Evolutionary conservation across 306 rosid genomes (phyloP), one percentile per base, ranked within the genome.

Genomic region (Cucurbita moschata): DNA sequence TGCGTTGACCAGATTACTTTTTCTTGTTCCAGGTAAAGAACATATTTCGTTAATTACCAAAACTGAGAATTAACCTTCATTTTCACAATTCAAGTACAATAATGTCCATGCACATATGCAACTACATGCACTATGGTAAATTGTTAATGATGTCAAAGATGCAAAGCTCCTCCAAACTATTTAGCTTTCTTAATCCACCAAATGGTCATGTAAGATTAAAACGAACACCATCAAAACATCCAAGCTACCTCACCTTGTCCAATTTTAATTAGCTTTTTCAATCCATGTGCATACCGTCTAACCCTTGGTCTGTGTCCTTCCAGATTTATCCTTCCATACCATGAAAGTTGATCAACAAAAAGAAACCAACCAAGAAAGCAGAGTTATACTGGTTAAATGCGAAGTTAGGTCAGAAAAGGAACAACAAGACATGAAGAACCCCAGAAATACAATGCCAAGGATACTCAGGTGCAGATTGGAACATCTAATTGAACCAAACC

Each of bases 211-310:
- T 67, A 67, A 69, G 49, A 23, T 35, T 67, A 23, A 67, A 69
- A 49, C 7, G 43, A 69, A 26, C 6, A n/a, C 74, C 18, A 46
- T 26, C 39, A 37, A 16, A 37, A 16, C 6, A 37, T 4, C 4
- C 40, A 21, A 54, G 66, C 56, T 56, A 69, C 62, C 50, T 83
- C 84, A 89, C 97, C 98, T 85, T 90, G 97, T 72, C 98, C 98
- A 78, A 94, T 94, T 86, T 79, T 85, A 76, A 84, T 90, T 73
- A 90, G 85, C 83, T 77, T 91, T 85, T 72, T 86, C 54, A 94
- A 79, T 59, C 90, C 98, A 82, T 80, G 79, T 18, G 97, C 96
- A 79, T 88, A 90, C n/a, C 92, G 84, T 83, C 88, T 90, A 79
- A 90, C 82, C 85, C 80, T 86, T 75, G 76, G 96, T 73, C 96